These are phyloP conservation scores for Torrubiellomyces zombiae DNA, from an alignment of 2,329 filamentous ascomycete species.

Conservation along the genomic window DNA sequence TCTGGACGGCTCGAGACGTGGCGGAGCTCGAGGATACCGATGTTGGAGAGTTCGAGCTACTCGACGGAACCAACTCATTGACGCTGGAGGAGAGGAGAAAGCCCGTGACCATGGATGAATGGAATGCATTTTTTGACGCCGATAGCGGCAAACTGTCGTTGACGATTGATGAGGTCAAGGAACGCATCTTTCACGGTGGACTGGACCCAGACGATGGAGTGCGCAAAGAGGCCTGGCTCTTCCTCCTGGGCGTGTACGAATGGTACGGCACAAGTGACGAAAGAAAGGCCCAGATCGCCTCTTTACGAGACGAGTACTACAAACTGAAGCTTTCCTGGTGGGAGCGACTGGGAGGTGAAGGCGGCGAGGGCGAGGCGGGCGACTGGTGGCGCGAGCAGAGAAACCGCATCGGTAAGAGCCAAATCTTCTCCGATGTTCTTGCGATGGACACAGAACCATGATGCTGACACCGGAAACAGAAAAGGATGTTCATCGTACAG, in stretches of 20 bases:
- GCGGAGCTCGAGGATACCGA: constrained; percentile 88
- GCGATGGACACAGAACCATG: background rate
- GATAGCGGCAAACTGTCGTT: constrained; percentile 57
- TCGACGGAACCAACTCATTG: constrained; percentile 63
- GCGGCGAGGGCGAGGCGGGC: constrained; percentile 61
- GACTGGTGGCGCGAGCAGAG: constrained; percentile 98
- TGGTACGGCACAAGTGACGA: constrained; percentile 88
- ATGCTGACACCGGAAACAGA: constrained; percentile 38
- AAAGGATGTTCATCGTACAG: constrained; percentile 95
- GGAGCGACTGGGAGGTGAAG: constrained; percentile 76
- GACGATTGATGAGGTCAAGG: constrained; percentile 85
- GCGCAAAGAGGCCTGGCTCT: constrained; percentile 92
- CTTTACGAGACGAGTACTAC: constrained; percentile 81
- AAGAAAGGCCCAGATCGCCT: constrained; percentile 66
- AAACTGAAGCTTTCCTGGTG: constrained; percentile 91
- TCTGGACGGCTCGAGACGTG: constrained; percentile 87
- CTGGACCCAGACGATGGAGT: constrained; percentile 79
- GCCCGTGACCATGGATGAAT: constrained; percentile 66
- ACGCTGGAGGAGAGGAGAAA: constrained; percentile 63
- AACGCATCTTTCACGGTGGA: constrained; percentile 91
- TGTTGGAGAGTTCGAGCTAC: constrained; percentile 87
- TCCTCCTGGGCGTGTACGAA: constrained; percentile 76
- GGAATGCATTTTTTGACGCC: constrained; percentile 77
- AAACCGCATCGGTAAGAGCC: constrained; percentile 66
- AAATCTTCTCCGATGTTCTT: background rate